Base-by-base conservation (phyloP, 106 monocot genomes). In the Allium cepa region DNA sequence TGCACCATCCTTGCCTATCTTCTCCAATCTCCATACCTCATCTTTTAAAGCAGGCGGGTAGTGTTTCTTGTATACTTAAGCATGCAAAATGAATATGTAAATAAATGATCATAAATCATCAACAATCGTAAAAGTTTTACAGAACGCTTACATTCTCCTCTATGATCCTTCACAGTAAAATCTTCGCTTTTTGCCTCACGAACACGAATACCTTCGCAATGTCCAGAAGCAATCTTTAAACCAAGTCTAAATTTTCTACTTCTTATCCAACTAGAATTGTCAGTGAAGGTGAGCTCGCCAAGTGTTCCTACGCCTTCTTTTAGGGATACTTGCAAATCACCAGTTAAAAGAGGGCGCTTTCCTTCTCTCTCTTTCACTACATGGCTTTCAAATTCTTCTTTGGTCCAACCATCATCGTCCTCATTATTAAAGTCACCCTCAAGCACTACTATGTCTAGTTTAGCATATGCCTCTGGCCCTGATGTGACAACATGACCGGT, bases 1-100 rank as follows among this genome's bases (percentile, higher is more conserved):
- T 46, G 96, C 75, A 70, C 91, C 96, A 71, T 96, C 96, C 80
- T 96, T 96, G 10, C 96, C 91, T 67, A 96, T 91, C 76, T 96
- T 96, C 72, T 96, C 96, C 70, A 96, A 80, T 77, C 96, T 96
- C 96, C 96, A 97, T 3, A 97, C 96, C 11, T 97, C 92, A 75
- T 97, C 92, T 60, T 83, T 86, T 71, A 92, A 76, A 26, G 91
- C 79, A 63, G 96, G 96, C 47, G 96, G 96, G 59, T 96, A 96
- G 71, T 96, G 96, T 73, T 96, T 96, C 83, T 96, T 96, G 82
- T 96, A 96, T 63, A 96, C 95, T 96, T 73, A 67, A 73, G 26
- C 63, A 64, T 52, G 59, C 2, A 48, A 67, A 72, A 36, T 60
- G 7, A 69, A 69, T 57, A 15, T 61, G 52, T 58, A 8, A 59